A percentile compares a stretch with the other conserved stretches of the same genome.
Evolutionary conservation across 164 flowering plant species (phyloP).

Genomic region (Tetracentron sinense): DNA sequence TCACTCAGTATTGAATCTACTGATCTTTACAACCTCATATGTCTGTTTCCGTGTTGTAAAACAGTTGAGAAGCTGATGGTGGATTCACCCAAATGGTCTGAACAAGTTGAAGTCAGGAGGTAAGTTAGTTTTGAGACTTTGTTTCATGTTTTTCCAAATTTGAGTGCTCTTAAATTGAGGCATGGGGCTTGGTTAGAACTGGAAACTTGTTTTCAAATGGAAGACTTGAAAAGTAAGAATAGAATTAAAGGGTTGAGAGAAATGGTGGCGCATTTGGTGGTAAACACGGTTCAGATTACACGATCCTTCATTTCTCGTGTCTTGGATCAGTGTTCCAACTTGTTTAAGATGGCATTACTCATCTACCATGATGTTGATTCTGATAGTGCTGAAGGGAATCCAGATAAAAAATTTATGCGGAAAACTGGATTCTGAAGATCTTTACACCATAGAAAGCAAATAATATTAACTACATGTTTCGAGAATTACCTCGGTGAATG

Average conservation of each 20-base stretch:
- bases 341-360: conserved; percentile 29
- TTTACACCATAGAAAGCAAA: no score
- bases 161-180: conserved; percentile 26
- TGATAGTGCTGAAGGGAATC: conserved; percentile 12
- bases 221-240: conserved; percentile 13
- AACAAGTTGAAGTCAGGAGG: conserved; percentile 7
- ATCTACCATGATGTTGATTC: conserved; percentile 24
- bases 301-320: conserved; percentile 23
- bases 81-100: conserved; percentile 20
- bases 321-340: conserved; percentile 28
- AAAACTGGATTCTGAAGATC: no score
- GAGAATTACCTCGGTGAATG: no score
- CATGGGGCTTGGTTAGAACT: conserved; percentile 37
- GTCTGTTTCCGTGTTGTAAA: conserved; percentile 17
- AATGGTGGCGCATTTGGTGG: conserved; percentile 26
- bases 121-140: conserved; percentile 22
- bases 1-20: conserved; percentile 31
- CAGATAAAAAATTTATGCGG: no score
- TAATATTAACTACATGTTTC: no score
- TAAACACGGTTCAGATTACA: conserved; percentile 24
- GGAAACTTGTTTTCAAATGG: conserved; percentile 18
- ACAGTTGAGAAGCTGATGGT: conserved; percentile 27
- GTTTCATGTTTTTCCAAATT: conserved; percentile 28
- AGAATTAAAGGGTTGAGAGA: conserved; percentile 25
- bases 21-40: conserved; percentile 21